A percentile compares a stretch with the other conserved stretches of the same genome.
Evolutionary conservation across 2,329 filamentous ascomycete species (phyloP).

Genomic region (Sphaerulina musiva): DNA sequence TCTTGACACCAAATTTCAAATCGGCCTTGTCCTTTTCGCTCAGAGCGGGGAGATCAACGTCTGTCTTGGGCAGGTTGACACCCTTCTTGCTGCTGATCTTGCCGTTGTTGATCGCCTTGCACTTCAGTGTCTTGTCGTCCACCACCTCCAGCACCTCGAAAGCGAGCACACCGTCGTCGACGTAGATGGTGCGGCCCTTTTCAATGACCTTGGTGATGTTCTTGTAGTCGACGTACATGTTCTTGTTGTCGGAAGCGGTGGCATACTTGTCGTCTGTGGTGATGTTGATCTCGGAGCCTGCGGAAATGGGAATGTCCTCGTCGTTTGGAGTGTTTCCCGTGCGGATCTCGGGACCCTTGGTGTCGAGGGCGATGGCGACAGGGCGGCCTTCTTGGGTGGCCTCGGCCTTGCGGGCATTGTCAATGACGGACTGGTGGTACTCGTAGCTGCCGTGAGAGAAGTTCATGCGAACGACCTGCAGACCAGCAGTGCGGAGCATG

Average conservation of each 20-base stretch:
- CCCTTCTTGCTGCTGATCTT: conserved; percentile 99
- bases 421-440: conserved; percentile 97
- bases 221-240: conserved; percentile 99
- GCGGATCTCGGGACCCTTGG: conserved; percentile 81
- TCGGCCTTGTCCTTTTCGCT: conserved; percentile 98
- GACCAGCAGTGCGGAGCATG: conserved; percentile 74
- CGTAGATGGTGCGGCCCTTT: conserved; percentile 87
- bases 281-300: conserved; percentile 82
- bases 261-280: conserved; percentile 94
- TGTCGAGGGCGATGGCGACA: conserved; percentile 87
- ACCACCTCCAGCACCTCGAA: conserved; percentile 86
- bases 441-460: conserved; percentile 91
- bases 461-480: conserved; percentile 99
- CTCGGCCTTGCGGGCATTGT: conserved; percentile 87
- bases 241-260: conserved; percentile 74
- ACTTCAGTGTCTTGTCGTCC: conserved; percentile 82
- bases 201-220: conserved; percentile 99
- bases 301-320: conserved; percentile 71
- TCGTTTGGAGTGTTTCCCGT: conserved; percentile 68
- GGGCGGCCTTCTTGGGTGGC: conserved; percentile 70
- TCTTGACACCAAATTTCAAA: conserved; percentile 93
- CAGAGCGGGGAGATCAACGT: conserved; percentile 93
- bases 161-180: conserved; percentile 95
- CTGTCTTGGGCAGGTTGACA: conserved; percentile 97
- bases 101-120: conserved; percentile 89